phyloP scores from a whole-genome alignment of 495 filamentous ascomycete species.

The Hypoxylon fuscum region DNA sequence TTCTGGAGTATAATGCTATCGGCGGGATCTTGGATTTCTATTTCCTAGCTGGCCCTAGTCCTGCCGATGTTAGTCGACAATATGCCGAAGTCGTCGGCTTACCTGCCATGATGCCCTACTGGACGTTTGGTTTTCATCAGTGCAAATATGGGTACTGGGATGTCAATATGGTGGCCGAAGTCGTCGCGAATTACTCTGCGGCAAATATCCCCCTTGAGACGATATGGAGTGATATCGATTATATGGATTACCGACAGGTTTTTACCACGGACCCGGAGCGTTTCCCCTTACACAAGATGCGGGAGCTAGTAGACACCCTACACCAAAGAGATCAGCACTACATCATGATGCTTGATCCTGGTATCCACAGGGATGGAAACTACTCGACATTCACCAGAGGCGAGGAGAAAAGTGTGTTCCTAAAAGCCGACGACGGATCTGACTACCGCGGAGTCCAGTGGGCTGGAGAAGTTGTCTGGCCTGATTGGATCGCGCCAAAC shows the following conservation, averaged over 20 bases:
- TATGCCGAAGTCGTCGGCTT: constrained; percentile 75
- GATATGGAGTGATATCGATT: constrained; percentile 83
- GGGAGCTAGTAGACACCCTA: constrained; percentile 71
- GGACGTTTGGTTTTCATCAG: constrained; percentile 84
- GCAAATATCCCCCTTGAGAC: constrained; percentile 79
- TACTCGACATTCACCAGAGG: constrained; percentile 73
- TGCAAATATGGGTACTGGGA: constrained; percentile 85
- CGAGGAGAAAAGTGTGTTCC: constrained; percentile 65
- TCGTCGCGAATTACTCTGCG: constrained; percentile 72
- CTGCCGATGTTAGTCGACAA: constrained; percentile 74
- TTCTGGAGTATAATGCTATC: constrained; percentile 83
- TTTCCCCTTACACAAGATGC: constrained; percentile 73
- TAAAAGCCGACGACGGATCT: constrained; percentile 69
- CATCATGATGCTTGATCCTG: constrained; percentile 87
- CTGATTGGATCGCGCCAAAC: constrained; percentile 80
- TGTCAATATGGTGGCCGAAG: constrained; percentile 72
- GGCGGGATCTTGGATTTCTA: constrained; percentile 86
- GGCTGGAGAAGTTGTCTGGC: constrained; percentile 83
- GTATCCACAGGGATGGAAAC: constrained; percentile 66
- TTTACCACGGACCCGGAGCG: constrained; percentile 80
- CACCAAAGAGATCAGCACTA: constrained; percentile 79
- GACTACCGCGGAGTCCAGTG: constrained; percentile 81
- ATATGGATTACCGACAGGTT: constrained; percentile 68
- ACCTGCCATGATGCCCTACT: constrained; percentile 86
- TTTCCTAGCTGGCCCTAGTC: constrained; percentile 78